Conservation (phyloP, 805 yeast species). For the Hanseniaspora guilliermondii region DNA sequence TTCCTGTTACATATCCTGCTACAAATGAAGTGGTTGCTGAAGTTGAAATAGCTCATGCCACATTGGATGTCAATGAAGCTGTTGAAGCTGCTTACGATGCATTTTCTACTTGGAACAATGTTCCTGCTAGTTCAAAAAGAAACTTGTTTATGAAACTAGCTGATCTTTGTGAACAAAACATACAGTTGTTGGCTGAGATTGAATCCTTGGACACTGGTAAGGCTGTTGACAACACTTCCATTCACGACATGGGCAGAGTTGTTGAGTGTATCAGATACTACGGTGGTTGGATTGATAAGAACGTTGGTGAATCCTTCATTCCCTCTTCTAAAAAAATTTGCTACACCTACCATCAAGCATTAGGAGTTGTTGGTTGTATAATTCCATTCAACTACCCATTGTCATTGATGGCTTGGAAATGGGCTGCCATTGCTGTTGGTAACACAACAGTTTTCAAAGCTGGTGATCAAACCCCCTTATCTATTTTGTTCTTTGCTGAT, state of each 20-base stretch:
- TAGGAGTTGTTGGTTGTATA: slow-evolving; percentile 55
- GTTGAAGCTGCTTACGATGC: slow-evolving; percentile 37
- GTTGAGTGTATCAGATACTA: slow-evolving; percentile 58
- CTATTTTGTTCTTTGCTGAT: slow-evolving; percentile 48
- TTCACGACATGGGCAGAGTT: slow-evolving; percentile 58
- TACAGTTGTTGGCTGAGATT: slow-evolving; percentile 55
- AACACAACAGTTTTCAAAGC: slow-evolving; percentile 61
- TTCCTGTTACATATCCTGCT: slow-evolving; percentile 24
- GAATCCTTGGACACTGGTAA: slow-evolving; percentile 81
- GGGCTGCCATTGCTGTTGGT: slow-evolving; percentile 72
- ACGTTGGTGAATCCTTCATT: slow-evolving; percentile 37
- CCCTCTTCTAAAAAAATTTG: slow-evolving; percentile 37
- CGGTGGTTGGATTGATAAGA: slow-evolving; percentile 81
- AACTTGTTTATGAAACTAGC: slow-evolving; percentile 40
- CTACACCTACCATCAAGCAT: slow-evolving; percentile 56
- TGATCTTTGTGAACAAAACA: slow-evolving; percentile 53
- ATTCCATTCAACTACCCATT: slow-evolving; percentile 67
- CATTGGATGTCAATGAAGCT: slow-evolving; percentile 36
- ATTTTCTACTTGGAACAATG: slow-evolving; percentile 20
- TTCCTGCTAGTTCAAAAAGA: slow-evolving; percentile 12
- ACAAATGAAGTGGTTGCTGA: slow-evolving; percentile 12
- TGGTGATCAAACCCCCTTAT: slow-evolving; percentile 65
- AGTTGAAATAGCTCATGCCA: slow-evolving; percentile 12
- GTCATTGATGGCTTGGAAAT: slow-evolving; percentile 66
- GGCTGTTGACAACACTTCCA: slow-evolving; percentile 44